These are phyloP conservation scores for Geotrichum fermentans DNA, from an alignment of 1,139 yeast species.

Conservation along the genomic window DNA sequence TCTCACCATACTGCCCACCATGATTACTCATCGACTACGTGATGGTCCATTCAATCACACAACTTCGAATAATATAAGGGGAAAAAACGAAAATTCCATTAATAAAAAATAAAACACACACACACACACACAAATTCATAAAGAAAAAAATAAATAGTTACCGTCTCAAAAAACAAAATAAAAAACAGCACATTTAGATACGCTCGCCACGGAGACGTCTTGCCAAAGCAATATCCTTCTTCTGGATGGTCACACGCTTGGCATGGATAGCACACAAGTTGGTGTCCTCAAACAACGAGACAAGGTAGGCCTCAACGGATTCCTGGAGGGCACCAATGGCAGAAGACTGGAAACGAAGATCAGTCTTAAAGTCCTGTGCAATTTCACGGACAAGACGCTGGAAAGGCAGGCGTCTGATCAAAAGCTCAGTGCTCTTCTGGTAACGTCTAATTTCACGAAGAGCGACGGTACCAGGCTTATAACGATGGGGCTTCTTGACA, in stretches of 20 bases:
- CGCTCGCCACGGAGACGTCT: constrained; percentile 96
- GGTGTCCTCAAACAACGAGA: constrained; percentile 88
- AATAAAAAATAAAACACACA: neutral
- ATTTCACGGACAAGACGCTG: constrained; percentile 98
- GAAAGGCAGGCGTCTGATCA: constrained; percentile 97
- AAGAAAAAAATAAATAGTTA: neutral
- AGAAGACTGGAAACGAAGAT: constrained; percentile 96
- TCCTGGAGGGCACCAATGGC: constrained; percentile 99
- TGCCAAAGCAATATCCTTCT: constrained; percentile 98
- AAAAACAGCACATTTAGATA: constrained; percentile 16
- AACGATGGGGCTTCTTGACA: constrained; percentile 99
- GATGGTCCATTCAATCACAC: no score
- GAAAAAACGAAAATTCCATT: constrained; percentile 1
- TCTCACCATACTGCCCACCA: no score
- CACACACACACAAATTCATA: neutral
- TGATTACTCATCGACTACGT: no score
- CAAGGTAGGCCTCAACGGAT: constrained; percentile 96
- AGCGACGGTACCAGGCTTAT: constrained; percentile 99
- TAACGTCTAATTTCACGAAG: constrained; percentile 99
- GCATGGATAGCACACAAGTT: constrained; percentile 99
- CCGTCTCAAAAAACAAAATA: neutral
- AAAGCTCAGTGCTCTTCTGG: constrained; percentile 95
- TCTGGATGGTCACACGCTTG: constrained; percentile 98
- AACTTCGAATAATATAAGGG: no score
- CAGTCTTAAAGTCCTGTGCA: constrained; percentile 97